Percentiles rank a stretch among this genome's conserved stretches.
These are phyloP conservation scores for Beauveria scarabaeidicola DNA, from an alignment of 2,329 filamentous ascomycete species.

Conservation along the genomic window DNA sequence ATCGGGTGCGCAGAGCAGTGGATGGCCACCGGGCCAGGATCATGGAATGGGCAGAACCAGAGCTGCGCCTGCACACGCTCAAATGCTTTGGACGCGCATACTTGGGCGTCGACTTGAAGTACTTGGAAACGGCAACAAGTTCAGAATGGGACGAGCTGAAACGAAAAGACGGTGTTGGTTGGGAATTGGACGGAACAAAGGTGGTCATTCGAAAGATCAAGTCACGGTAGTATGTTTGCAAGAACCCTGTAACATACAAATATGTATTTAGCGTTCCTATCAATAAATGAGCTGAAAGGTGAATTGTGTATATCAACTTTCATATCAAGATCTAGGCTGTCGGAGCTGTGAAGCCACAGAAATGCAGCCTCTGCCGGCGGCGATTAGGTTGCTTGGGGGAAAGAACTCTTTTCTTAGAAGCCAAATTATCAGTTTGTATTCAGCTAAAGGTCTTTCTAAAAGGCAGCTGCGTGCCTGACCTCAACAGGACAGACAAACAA, in stretches of 20 bases:
- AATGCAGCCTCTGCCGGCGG: no score
- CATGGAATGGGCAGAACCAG: slow-evolving; percentile 71
- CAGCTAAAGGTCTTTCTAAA: background rate
- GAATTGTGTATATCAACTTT: no score
- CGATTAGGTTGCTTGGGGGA: no score
- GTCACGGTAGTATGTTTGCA: slow-evolving; percentile 15
- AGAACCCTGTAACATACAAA: background rate
- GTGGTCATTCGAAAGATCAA: slow-evolving; percentile 64
- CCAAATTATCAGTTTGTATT: background rate
- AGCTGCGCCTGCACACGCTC: slow-evolving; percentile 66
- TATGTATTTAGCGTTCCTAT: no score
- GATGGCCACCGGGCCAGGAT: slow-evolving; percentile 74
- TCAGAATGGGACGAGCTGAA: slow-evolving; percentile 64
- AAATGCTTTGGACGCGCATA: slow-evolving; percentile 85
- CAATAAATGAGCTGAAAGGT: no score
- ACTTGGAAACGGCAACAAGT: slow-evolving; percentile 61
- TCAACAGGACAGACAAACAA: no score
- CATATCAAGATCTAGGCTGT: no score
- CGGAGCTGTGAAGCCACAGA: no score
- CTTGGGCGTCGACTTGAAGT: slow-evolving; percentile 58
- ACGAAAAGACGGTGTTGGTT: slow-evolving; percentile 66
- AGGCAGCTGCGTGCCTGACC: background rate
- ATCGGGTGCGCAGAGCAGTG: slow-evolving; percentile 59
- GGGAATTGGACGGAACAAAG: slow-evolving; percentile 65
- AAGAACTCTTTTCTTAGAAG: background rate